Percentiles rank a stretch among this genome's conserved stretches.
Conservation (phyloP, 768 basidiomycete genomes). For the Dacryopinax primogenitus region DNA sequence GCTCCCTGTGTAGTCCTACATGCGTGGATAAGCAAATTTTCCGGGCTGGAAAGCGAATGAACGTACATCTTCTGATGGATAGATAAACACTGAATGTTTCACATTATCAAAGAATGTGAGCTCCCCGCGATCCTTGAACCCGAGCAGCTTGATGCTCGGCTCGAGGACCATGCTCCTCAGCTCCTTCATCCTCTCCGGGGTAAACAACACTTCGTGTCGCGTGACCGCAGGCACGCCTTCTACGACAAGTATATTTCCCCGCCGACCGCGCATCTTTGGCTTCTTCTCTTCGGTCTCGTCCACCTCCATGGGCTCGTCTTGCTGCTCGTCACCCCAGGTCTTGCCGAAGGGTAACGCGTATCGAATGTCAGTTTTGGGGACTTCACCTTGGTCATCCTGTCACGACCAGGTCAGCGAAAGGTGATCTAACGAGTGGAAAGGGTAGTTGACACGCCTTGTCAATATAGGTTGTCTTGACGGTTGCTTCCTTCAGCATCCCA, state of each 20-base stretch:
- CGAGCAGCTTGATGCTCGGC: constrained; percentile 78
- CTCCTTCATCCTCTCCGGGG: constrained; percentile 63
- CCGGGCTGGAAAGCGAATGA: neutral
- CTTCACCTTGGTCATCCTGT: constrained; percentile 29
- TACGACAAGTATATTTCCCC: constrained; percentile 12
- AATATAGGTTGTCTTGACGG: constrained; percentile 54
- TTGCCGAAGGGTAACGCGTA: constrained; percentile 35
- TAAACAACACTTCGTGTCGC: constrained; percentile 58
- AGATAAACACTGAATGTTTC: constrained; percentile 82
- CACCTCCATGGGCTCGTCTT: constrained; percentile 15
- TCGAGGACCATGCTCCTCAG: constrained; percentile 71
- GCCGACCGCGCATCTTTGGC: constrained; percentile 9
- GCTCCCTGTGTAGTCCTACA: constrained; percentile 69
- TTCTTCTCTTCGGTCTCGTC: constrained; percentile 14
- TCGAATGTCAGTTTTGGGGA: constrained; percentile 28
- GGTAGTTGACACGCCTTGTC: constrained; percentile 46
- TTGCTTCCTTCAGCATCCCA: constrained; percentile 63
- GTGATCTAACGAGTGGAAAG: neutral
- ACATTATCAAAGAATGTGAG: constrained; percentile 79
- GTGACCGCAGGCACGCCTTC: constrained; percentile 6
- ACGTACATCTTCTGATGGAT: constrained; percentile 77
- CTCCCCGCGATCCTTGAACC: constrained; percentile 65
- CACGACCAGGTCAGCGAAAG: neutral
- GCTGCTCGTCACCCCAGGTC: constrained; percentile 13
- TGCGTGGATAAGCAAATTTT: neutral